A percentile compares a stretch with the other conserved stretches of the same genome.
These are phyloP conservation scores for Plasmopara halstedii DNA, from an alignment of 352 stramenopile species.

Conservation along the genomic window DNA sequence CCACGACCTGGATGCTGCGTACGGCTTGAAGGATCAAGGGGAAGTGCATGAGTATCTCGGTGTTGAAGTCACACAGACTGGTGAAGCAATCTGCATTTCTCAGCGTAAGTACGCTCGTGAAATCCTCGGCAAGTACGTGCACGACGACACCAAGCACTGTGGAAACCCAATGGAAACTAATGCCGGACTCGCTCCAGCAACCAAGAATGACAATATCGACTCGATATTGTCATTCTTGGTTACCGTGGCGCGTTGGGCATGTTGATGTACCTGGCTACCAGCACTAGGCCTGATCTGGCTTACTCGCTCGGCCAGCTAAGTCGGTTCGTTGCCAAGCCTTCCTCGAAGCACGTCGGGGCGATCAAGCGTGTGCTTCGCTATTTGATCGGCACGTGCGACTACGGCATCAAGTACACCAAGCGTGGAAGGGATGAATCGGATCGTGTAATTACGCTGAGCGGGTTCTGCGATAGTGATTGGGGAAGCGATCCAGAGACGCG, in stretches of 20 bases:
- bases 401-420: constrained; percentile 6
- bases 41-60: not conserved
- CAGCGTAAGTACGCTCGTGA: not conserved
- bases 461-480: constrained; percentile 6
- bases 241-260: not conserved
- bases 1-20: not conserved
- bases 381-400: constrained; percentile 3
- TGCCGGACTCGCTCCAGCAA: not conserved
- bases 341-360: not conserved
- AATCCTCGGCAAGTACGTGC: not conserved
- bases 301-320: not conserved
- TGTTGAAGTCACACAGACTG: not conserved
- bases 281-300: not conserved
- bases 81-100: not conserved
- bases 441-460: not conserved
- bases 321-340: not conserved
- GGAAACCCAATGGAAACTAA: constrained; percentile 1
- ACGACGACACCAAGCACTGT: not conserved
- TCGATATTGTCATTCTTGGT: not conserved
- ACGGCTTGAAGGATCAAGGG: not conserved
- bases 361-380: constrained; percentile 4
- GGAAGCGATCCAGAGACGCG: constrained; percentile 1
- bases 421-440: not conserved
- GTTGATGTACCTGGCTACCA: not conserved
- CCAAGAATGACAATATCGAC: not conserved